Evolutionary conservation across 2,329 filamentous ascomycete genomes (phyloP).

Genomic region (Aureobasidium sp.): DNA sequence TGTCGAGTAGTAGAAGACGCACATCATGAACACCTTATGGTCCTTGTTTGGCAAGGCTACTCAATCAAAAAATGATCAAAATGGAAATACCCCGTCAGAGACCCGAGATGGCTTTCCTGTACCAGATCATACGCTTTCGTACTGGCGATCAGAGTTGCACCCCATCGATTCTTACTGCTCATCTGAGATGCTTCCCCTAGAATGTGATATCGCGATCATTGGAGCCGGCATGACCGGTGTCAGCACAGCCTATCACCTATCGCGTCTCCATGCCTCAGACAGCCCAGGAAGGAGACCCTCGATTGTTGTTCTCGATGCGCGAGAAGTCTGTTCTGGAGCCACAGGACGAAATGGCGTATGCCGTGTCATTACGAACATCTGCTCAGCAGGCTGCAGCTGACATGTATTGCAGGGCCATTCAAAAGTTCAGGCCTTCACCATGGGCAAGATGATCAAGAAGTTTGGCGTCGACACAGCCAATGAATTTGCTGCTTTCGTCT

Average conservation of each 20-base stretch:
- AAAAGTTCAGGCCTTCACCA: slow-evolving; percentile 31
- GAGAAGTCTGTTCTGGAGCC: slow-evolving; percentile 32
- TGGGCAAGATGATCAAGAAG: slow-evolving; percentile 20
- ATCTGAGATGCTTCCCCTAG: slow-evolving; percentile 20
- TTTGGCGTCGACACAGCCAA: slow-evolving; percentile 27
- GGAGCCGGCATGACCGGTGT: slow-evolving; percentile 36
- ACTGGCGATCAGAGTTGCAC: slow-evolving; percentile 35
- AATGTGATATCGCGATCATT: slow-evolving; percentile 32
- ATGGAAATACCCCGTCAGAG: neutral
- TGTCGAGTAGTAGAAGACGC: neutral
- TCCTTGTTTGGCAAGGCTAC: neutral
- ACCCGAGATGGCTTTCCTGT: slow-evolving; percentile 23
- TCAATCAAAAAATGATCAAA: neutral
- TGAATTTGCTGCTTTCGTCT: slow-evolving; percentile 28
- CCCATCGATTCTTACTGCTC: slow-evolving; percentile 30
- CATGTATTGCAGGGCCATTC: slow-evolving; percentile 23
- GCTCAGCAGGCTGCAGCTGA: neutral
- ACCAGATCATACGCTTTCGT: slow-evolving; percentile 30
- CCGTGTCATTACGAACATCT: neutral
- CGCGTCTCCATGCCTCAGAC: slow-evolving; percentile 15
- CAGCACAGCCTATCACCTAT: slow-evolving; percentile 31
- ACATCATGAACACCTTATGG: neutral
- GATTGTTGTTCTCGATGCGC: slow-evolving; percentile 35
- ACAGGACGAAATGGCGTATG: slow-evolving; percentile 33
- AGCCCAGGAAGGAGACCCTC: slow-evolving; percentile 20